Evolutionary conservation across 139 green algal species (phyloP).

Genomic region (Gonium pectorale): DNA sequence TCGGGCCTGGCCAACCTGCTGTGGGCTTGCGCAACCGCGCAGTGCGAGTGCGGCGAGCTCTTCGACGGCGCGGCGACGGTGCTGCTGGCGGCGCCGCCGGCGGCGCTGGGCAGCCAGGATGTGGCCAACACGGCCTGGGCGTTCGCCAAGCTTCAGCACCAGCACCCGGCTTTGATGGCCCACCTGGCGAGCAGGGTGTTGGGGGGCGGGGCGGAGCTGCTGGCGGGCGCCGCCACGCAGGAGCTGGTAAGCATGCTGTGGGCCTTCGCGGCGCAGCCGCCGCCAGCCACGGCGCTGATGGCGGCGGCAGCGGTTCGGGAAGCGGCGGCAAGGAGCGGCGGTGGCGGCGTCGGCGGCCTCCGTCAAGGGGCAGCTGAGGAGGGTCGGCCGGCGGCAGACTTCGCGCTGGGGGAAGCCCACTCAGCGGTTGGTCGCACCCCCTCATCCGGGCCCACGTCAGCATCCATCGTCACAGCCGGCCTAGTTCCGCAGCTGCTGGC

Average conservation of each 20-base stretch:
- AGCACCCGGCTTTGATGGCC: not conserved
- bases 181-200: not conserved
- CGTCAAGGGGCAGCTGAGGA: not conserved
- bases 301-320: not conserved
- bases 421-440: too few relatives aligned
- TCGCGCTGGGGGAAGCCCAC: too few relatives aligned
- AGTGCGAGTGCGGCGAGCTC: slow-evolving; percentile 25
- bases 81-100: slow-evolving; percentile 32
- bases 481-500: not conserved
- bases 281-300: not conserved
- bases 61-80: slow-evolving; percentile 16
- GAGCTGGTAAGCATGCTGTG: slow-evolving; percentile 65
- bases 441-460: too few relatives aligned
- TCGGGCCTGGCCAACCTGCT: slow-evolving; percentile 49
- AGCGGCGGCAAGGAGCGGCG: not conserved
- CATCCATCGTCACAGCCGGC: not conserved
- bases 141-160: slow-evolving; percentile 54
- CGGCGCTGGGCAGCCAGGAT: slow-evolving; percentile 49
- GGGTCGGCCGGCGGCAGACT: not conserved
- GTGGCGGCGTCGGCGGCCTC: not conserved
- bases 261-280: slow-evolving; percentile 47
- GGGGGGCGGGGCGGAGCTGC: not conserved
- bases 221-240: slow-evolving; percentile 19
- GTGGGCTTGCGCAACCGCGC: slow-evolving; percentile 30
- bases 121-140: slow-evolving; percentile 59